Evolutionary conservation across 2,329 filamentous ascomycete species (phyloP).

Genomic region (Talaromyces sp.): DNA sequence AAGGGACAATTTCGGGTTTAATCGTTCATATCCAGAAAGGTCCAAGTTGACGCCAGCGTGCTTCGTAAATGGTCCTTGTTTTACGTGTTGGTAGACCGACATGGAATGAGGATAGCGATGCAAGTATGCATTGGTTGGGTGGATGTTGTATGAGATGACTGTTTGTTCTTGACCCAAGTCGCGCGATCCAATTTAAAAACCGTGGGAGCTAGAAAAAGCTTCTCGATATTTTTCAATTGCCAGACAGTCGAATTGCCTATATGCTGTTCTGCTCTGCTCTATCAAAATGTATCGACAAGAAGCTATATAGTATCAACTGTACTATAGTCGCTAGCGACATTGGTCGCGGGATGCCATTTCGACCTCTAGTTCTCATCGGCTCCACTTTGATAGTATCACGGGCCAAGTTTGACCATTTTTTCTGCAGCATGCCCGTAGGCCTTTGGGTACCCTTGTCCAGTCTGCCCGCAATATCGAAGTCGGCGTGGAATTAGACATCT

Average conservation of each 20-base stretch:
- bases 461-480: constrained; percentile 4
- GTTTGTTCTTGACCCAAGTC: constrained; percentile 5
- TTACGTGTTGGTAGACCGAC: neutral
- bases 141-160: neutral
- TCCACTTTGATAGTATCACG: constrained; percentile 12
- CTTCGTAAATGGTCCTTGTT: neutral
- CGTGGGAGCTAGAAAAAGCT: constrained; percentile 62
- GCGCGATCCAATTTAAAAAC: constrained; percentile 62
- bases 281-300: constrained; percentile 66
- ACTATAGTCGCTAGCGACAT: constrained; percentile 40
- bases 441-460: neutral
- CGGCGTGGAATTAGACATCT: constrained; percentile 4
- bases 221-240: constrained; percentile 32
- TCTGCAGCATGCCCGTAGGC: constrained; percentile 5
- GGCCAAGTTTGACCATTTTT: constrained; percentile 9
- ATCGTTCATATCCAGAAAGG: neutral
- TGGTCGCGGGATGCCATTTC: constrained; percentile 23
- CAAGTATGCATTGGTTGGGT: neutral
- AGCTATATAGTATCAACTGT: constrained; percentile 56
- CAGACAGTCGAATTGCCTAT: constrained; percentile 38
- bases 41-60: neutral
- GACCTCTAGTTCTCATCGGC: constrained; percentile 22
- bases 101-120: neutral
- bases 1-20: neutral
- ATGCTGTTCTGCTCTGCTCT: constrained; percentile 55